These are phyloP conservation scores for Plenodomus lindquistii DNA, from an alignment of 2,329 filamentous ascomycete genomes.

Conservation along the genomic window DNA sequence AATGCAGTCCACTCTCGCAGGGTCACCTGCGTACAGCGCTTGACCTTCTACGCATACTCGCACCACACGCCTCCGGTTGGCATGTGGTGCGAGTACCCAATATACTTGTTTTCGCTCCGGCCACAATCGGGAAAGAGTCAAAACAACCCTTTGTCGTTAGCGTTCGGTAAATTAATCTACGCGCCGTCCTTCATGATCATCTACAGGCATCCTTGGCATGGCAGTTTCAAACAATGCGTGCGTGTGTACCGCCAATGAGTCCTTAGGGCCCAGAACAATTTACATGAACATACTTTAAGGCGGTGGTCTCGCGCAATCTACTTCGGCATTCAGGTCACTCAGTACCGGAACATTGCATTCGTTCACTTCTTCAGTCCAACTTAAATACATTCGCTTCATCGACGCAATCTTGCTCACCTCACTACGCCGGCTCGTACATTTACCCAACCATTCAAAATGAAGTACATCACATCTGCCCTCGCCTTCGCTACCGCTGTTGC, in stretches of 20 bases:
- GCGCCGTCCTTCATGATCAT: conserved; percentile 27
- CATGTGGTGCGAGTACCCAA: conserved; percentile 2
- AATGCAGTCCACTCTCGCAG: conserved; percentile 1
- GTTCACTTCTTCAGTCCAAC: conserved; percentile 16
- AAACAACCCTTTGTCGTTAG: conserved; percentile 20
- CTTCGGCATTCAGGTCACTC: conserved; percentile 18
- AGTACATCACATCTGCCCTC: conserved; percentile 34
- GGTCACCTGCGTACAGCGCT: conserved; percentile 1
- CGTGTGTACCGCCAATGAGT: conserved; percentile 9
- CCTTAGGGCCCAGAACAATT: conserved; percentile 23
- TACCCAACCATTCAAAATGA: conserved; percentile 29
- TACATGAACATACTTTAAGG: conserved; percentile 22
- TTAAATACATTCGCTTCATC: conserved; percentile 14
- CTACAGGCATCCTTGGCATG: conserved; percentile 21
- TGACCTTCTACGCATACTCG: conserved; percentile 1
- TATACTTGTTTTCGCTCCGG: conserved; percentile 3
- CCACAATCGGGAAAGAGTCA: conserved; percentile 12
- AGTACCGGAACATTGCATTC: conserved; percentile 22
- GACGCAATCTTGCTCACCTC: conserved; percentile 3
- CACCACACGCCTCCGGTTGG: no score
- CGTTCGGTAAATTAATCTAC: conserved; percentile 38
- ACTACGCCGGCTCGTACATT: conserved; percentile 11
- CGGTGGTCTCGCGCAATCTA: conserved; percentile 19
- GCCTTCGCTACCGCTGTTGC: conserved; percentile 34
- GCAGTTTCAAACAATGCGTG: conserved; percentile 22